Base-by-base conservation (phyloP, 1,284 basidiomycete species). In the Papiliotrema flavescens region DNA sequence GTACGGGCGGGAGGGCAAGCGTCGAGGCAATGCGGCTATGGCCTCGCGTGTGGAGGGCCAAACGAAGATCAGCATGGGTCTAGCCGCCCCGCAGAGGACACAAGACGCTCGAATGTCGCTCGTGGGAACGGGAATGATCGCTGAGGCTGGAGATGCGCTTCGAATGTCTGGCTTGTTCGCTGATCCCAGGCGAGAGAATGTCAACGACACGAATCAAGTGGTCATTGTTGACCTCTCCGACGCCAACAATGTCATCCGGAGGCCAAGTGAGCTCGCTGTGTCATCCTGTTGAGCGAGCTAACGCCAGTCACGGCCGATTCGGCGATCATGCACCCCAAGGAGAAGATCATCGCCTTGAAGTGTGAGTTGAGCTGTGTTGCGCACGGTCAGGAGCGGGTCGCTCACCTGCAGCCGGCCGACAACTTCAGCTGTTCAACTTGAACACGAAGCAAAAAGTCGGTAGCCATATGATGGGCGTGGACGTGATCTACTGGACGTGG, bases 401-500 rank as follows among this genome's bases (percentile, higher is more conserved):
- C 19, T 55, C 23, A 49, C 34, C 61, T 22, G 50, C 73, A 92
- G 95, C 96, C 66, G 88, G 84, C 62, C 86, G 91, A 51, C 97
- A 95, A 68, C 83, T 99, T 37, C 96, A 99, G 79, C 86, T 98
- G 62, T 99, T 98, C 82, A 97, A 98, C 78, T 92, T 99, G 63
- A 94, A 90, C 70, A 90, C 86, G 46, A 98, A 97, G 81, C 86
- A 88, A 73, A 98, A 98, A 80, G 89, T 98, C 76, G 97, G 97
- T 74, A 92, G 94, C 23, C 93, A 98, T 75, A 80, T 87, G 56
- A 94, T 89, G 81, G 88, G 86, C 73, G 93, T 98, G 75, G 96
- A 98, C 69, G 84, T 98, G 57, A 86, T 90, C 41, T 99, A 97
- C 79, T 99, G 96, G 96, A 97, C 95, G 74, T 99, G 96, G 96